These are phyloP conservation scores for Apiospora hydei DNA, from an alignment of 2,329 filamentous ascomycete genomes.

Conservation along the genomic window DNA sequence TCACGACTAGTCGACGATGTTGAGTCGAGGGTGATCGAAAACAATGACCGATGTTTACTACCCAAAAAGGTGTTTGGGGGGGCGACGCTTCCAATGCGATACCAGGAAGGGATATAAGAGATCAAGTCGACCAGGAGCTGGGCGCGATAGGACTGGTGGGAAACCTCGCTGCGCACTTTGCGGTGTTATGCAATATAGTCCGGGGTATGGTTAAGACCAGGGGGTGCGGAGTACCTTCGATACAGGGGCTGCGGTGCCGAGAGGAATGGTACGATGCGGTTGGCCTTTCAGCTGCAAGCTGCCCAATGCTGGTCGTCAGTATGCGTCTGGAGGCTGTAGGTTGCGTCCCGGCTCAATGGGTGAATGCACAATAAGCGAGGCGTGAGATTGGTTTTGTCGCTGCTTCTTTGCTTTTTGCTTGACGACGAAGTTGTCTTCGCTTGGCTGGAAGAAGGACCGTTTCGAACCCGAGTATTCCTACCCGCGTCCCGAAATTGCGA, in stretches of 20 bases:
- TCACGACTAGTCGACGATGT: slow-evolving; percentile 34
- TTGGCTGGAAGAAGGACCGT: neutral
- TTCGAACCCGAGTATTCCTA: neutral
- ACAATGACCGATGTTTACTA: slow-evolving; percentile 32
- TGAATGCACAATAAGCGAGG: slow-evolving; percentile 31
- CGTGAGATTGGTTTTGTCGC: slow-evolving; percentile 14
- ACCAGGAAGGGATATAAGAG: slow-evolving; percentile 34
- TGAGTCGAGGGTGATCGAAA: slow-evolving; percentile 29
- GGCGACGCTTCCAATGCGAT: slow-evolving; percentile 33
- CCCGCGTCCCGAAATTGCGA: slow-evolving; percentile 23
- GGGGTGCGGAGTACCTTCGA: slow-evolving; percentile 26
- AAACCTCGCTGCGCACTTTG: slow-evolving; percentile 36
- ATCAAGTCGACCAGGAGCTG: slow-evolving; percentile 36
- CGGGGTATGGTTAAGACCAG: slow-evolving; percentile 30
- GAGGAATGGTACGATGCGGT: slow-evolving; percentile 22
- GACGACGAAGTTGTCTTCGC: neutral
- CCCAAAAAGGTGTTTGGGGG: slow-evolving; percentile 36
- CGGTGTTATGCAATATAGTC: slow-evolving; percentile 41
- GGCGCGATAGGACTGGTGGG: slow-evolving; percentile 40
- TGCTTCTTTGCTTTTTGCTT: neutral
- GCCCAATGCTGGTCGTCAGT: slow-evolving; percentile 23
- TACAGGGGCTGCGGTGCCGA: slow-evolving; percentile 24
- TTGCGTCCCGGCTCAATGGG: slow-evolving; percentile 35
- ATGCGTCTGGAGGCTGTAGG: slow-evolving; percentile 25
- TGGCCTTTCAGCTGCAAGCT: slow-evolving; percentile 24